Evolutionary conservation across 2,329 filamentous ascomycete genomes (phyloP).

Genomic region (Colletotrichum lupini): DNA sequence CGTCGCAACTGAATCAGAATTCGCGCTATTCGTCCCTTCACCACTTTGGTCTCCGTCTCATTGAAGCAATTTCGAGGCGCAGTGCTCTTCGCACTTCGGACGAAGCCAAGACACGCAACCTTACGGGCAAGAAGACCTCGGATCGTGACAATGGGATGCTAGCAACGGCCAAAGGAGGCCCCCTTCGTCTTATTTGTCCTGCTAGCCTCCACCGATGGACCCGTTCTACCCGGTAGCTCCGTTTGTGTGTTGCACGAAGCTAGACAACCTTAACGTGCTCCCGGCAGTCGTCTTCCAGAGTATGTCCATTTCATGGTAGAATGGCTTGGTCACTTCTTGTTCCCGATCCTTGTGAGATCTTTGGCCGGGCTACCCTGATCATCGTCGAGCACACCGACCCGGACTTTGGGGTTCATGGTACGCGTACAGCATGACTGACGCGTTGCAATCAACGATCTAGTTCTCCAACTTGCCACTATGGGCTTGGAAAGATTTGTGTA

Average conservation of each 20-base stretch:
- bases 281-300: neutral
- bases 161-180: neutral
- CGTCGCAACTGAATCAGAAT: neutral
- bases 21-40: neutral
- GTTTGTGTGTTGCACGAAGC: neutral
- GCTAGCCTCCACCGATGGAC: neutral
- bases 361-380: neutral
- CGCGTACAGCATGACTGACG: neutral
- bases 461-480: neutral
- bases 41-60: neutral
- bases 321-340: neutral
- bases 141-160: neutral
- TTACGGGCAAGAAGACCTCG: neutral
- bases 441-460: neutral
- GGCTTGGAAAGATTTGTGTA: neutral
- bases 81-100: neutral
- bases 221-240: neutral
- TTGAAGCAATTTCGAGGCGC: neutral
- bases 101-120: conserved; percentile 4
- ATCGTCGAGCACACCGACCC: neutral
- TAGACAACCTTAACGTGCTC: neutral
- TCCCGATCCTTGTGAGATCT: neutral
- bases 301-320: neutral
- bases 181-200: neutral
- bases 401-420: neutral